phyloP scores from a whole-genome alignment of 1,139 yeast genomes.

The Protomyces macrosporus region DNA sequence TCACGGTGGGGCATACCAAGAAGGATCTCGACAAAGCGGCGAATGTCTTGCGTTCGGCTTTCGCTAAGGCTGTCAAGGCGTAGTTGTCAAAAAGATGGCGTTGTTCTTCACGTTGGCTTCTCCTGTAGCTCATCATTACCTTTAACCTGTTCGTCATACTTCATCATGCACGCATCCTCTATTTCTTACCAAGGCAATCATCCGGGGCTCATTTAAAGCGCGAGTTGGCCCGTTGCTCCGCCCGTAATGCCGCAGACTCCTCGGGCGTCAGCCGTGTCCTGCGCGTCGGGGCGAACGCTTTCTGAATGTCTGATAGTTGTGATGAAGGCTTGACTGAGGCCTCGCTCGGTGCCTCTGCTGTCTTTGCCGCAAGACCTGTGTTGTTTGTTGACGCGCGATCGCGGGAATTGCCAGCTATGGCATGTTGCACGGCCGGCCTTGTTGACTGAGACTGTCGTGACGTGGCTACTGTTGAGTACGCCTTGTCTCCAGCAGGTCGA shows the following conservation, averaged over 20 bases:
- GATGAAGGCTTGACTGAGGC: too few relatives aligned
- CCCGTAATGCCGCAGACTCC: background rate
- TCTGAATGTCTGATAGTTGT: background rate
- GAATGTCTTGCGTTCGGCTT: conserved; percentile 32
- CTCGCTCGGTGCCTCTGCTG: too few relatives aligned
- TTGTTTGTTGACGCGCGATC: too few relatives aligned
- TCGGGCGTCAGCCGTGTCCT: background rate
- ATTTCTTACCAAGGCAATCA: too few relatives aligned
- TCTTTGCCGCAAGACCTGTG: too few relatives aligned
- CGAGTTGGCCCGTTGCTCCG: background rate
- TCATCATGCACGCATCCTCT: background rate
- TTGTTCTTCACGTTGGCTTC: background rate
- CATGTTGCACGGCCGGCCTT: too few relatives aligned
- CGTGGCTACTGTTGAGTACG: background rate
- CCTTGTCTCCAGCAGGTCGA: background rate
- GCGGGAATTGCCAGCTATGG: too few relatives aligned
- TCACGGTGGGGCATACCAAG: conserved; percentile 52
- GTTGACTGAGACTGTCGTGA: too few relatives aligned
- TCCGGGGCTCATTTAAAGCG: too few relatives aligned
- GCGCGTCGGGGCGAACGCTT: background rate
- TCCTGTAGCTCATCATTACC: background rate
- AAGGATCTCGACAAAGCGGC: conserved; percentile 50
- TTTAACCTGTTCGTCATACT: background rate
- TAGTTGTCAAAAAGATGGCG: background rate
- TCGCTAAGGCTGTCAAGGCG: conserved; percentile 20